A percentile compares a stretch with the other conserved stretches of the same genome.
phyloP scores from a whole-genome alignment of 2,329 filamentous ascomycete genomes.

The Blastomyces gilchristii region DNA sequence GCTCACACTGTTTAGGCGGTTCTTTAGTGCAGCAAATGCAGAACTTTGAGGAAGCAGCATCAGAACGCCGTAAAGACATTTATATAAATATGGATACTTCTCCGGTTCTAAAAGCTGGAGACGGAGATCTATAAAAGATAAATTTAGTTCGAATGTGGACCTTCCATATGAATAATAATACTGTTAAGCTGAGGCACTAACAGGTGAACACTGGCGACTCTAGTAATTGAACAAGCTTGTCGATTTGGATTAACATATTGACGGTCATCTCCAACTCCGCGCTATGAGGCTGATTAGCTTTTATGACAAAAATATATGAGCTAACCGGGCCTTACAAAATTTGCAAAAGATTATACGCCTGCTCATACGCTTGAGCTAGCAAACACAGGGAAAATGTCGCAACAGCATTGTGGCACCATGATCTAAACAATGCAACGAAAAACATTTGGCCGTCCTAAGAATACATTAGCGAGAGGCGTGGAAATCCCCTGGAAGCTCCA shows the following conservation, averaged over 20 bases:
- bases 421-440: conserved; percentile 87
- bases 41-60: conserved; percentile 98
- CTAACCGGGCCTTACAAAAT: conserved; percentile 62
- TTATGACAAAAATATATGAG: not conserved
- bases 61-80: conserved; percentile 89
- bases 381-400: conserved; percentile 94
- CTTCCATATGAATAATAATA: not conserved
- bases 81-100: conserved; percentile 88
- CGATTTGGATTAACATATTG: conserved; percentile 96
- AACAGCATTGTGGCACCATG: conserved; percentile 97
- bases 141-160: conserved; percentile 14
- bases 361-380: conserved; percentile 93
- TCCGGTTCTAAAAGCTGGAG: conserved; percentile 93
- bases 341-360: conserved; percentile 89
- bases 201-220: conserved; percentile 98
- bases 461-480: conserved; percentile 16
- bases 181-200: conserved; percentile 36
- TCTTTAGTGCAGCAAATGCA: conserved; percentile 92
- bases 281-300: conserved; percentile 40
- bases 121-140: conserved; percentile 59
- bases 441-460: conserved; percentile 80
- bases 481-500: conserved; percentile 4
- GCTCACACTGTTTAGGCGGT: conserved; percentile 90
- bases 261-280: conserved; percentile 98
- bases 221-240: conserved; percentile 91